Base-by-base conservation (phyloP, 2,329 filamentous ascomycete genomes). In the Penicillium sp. region DNA sequence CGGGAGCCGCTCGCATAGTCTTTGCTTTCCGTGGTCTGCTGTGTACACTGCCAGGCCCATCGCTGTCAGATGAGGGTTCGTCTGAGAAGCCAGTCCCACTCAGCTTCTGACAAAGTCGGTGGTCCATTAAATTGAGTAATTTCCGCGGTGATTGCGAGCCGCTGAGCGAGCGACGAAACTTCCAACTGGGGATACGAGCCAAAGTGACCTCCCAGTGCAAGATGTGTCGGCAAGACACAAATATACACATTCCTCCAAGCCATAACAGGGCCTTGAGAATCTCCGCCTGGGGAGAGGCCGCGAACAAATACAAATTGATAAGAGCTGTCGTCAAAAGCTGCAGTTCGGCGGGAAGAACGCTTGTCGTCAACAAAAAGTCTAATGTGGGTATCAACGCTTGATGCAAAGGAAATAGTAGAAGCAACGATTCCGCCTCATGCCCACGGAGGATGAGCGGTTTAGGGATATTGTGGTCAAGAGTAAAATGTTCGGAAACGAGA, bases 181-280 rank as follows among this genome's bases (percentile, higher is more conserved):
- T 89, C 91, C 93, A 97, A 64, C 87, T 91, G 2, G 94, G 94
- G 16, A 97, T 90, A 53, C 93, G 83, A 47, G 93, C 92, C 56
- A 99, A 77, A 23, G 88, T 83, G 49, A 97, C 88, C 42, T 90
- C 92, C 89, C 91, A 95, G 64, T 82, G 83, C 31, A 97, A 84
- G 11, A 94, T 84, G 26, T 86, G 82, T 26, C 85, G 84, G 68
- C 91, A 95, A 5, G 84, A 77, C 3, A 93, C 75, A 49, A 96
- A 85, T 14, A 96, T 73, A 42, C 85, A 82, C 26, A 97, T 72
- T 1, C 92, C 92, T n/a, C 93, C 87, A 40, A 87, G 80, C 90
- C 90, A 96, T 52, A 97, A 80, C 50, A 97, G 77, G 14, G 89
- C 86, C 75, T 96, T 94, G 44, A 97, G 78, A 58, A 96, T 92